These are phyloP conservation scores for Xylariaceae sp. DNA, from an alignment of 2,329 filamentous ascomycete species.

Conservation along the genomic window DNA sequence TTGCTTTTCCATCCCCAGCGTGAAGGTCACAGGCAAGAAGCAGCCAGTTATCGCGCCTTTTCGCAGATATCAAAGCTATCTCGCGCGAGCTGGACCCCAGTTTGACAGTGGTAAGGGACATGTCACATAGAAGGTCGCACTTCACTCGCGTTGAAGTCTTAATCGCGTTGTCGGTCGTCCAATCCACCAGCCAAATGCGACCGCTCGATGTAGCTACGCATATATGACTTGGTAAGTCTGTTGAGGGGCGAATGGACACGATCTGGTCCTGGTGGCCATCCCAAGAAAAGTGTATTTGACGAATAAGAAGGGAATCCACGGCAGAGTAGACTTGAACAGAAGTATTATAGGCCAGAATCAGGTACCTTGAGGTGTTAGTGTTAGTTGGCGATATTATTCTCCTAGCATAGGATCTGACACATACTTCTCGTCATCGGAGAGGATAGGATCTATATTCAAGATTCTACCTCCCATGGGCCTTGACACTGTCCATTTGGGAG, in stretches of 20 bases:
- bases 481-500: conserved; percentile 51
- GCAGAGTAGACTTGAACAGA: conserved; percentile 79
- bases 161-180: conserved; percentile 44
- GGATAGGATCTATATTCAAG: conserved; percentile 59
- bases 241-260: conserved; percentile 42
- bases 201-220: conserved; percentile 61
- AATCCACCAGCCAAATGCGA: conserved; percentile 53
- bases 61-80: conserved; percentile 44
- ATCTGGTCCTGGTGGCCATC: conserved; percentile 30
- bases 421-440: conserved; percentile 58
- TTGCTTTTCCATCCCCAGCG: conserved; percentile 21
- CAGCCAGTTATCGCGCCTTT: conserved; percentile 33
- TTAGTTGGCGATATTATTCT: background rate
- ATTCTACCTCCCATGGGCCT: conserved; percentile 63
- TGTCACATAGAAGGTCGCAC: conserved; percentile 41
- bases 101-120: conserved; percentile 38
- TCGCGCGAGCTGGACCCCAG: conserved; percentile 35
- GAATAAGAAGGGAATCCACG: conserved; percentile 73
- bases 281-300: conserved; percentile 57
- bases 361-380: conserved; percentile 47
- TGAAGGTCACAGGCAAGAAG: conserved; percentile 43
- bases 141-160: conserved; percentile 38
- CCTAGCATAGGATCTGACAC: conserved; percentile 16
- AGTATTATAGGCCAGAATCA: conserved; percentile 71
- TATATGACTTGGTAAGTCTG: conserved; percentile 39